Conservation (phyloP, 2,329 filamentous ascomycete species). For the Neonectria magnoliae region DNA sequence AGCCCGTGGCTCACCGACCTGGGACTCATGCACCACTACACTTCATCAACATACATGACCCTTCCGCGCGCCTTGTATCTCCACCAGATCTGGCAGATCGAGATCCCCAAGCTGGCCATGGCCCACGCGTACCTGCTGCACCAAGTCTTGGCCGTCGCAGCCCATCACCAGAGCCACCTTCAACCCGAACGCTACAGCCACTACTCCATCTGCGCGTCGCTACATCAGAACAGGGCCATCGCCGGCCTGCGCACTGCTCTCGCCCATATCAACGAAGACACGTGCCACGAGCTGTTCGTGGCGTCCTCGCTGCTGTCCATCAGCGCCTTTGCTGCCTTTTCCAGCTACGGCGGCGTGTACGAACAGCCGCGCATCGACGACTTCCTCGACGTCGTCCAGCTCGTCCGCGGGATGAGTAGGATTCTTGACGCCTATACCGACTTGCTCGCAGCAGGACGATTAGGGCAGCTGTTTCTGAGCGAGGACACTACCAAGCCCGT, state of each 20-base stretch:
- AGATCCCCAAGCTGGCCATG: constrained; percentile 41
- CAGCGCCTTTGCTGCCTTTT: constrained; percentile 44
- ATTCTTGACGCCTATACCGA: constrained; percentile 42
- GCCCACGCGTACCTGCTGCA: constrained; percentile 45
- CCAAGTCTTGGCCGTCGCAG: constrained; percentile 45
- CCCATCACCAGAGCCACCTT: constrained; percentile 44
- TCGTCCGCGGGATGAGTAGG: constrained; percentile 45
- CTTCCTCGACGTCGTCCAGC: constrained; percentile 45
- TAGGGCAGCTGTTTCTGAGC: constrained; percentile 15
- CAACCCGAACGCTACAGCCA: constrained; percentile 36
- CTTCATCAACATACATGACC: constrained; percentile 43
- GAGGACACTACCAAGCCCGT: background rate
- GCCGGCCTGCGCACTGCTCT: constrained; percentile 44
- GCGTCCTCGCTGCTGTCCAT: constrained; percentile 46
- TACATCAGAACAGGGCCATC: constrained; percentile 47
- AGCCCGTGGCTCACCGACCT: constrained; percentile 48
- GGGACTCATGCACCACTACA: constrained; percentile 51
- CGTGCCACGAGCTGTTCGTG: constrained; percentile 47
- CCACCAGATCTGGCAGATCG: constrained; percentile 44
- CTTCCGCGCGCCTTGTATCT: constrained; percentile 44
- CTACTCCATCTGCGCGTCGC: constrained; percentile 43
- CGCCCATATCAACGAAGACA: constrained; percentile 39
- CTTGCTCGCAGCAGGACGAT: constrained; percentile 8
- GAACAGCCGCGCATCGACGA: constrained; percentile 43
- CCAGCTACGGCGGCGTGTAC: constrained; percentile 24